Conservation (phyloP, 2,329 filamentous ascomycete genomes). For the Ophiostoma sp. region DNA sequence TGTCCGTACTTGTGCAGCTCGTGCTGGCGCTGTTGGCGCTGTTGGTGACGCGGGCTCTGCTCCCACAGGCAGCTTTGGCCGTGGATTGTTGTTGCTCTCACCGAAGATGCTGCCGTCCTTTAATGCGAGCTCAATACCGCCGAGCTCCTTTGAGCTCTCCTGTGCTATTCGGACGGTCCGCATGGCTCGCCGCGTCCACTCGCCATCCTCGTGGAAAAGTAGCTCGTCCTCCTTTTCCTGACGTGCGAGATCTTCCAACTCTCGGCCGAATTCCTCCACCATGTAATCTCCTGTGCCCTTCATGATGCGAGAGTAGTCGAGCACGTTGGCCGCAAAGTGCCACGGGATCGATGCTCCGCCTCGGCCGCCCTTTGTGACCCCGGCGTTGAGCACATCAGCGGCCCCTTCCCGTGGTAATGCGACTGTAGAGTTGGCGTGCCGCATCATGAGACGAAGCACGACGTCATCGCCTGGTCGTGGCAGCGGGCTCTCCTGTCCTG, state of each 20-base stretch:
- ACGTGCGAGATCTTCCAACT: constrained; percentile 70
- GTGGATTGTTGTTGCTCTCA: background rate
- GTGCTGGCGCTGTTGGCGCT: background rate
- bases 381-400: constrained; percentile 65
- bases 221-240: constrained; percentile 89
- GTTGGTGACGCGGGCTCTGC: constrained; percentile 18
- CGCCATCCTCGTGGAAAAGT: constrained; percentile 87
- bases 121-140: constrained; percentile 34
- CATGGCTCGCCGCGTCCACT: constrained; percentile 87
- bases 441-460: constrained; percentile 80
- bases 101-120: constrained; percentile 26
- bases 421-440: constrained; percentile 77
- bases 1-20: background rate
- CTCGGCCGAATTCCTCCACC: constrained; percentile 73
- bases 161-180: constrained; percentile 71
- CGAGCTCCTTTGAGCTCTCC: constrained; percentile 63
- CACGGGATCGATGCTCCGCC: constrained; percentile 64
- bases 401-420: constrained; percentile 81
- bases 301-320: constrained; percentile 92
- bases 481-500: constrained; percentile 78
- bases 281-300: constrained; percentile 91
- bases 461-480: constrained; percentile 86
- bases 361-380: constrained; percentile 38
- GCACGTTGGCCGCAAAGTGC: constrained; percentile 90
- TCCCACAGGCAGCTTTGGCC: constrained; percentile 4